A percentile compares a stretch with the other conserved stretches of the same genome.
These are phyloP conservation scores for Cytospora schulzeri DNA, from an alignment of 2,329 filamentous ascomycete species.

Conservation along the genomic window DNA sequence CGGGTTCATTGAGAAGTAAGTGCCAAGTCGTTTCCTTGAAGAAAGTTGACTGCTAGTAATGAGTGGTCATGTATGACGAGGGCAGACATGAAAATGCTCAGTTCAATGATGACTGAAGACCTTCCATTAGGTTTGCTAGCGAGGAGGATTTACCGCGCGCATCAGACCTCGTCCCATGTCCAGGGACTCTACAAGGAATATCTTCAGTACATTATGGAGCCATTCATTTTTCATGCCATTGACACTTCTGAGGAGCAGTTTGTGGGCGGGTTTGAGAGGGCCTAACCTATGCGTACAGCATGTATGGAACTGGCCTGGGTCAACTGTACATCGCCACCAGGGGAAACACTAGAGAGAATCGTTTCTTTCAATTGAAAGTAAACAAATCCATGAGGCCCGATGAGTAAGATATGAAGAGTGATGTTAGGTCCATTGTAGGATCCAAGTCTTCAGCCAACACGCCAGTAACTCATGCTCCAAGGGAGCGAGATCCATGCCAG, in stretches of 20 bases:
- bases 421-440: neutral
- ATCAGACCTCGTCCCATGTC: constrained; percentile 2
- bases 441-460: constrained; percentile 8
- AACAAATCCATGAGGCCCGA: too few relatives aligned
- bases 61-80: too few relatives aligned
- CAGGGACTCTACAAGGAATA: constrained; percentile 9
- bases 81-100: neutral
- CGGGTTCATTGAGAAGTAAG: constrained; percentile 6
- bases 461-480: neutral
- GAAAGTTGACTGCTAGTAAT: too few relatives aligned
- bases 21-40: neutral
- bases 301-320: too few relatives aligned
- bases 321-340: too few relatives aligned
- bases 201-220: neutral
- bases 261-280: constrained; percentile 1
- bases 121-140: neutral
- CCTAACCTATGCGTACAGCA: too few relatives aligned
- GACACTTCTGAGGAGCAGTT: neutral
- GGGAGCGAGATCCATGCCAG: constrained; percentile 1
- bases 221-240: neutral
- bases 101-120: neutral
- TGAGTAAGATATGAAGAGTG: too few relatives aligned
- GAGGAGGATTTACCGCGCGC: constrained; percentile 2
- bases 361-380: too few relatives aligned
- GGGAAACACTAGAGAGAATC: too few relatives aligned